Conservation (phyloP, 2,329 filamentous ascomycete species). For the Epichloe sylvatica region DNA sequence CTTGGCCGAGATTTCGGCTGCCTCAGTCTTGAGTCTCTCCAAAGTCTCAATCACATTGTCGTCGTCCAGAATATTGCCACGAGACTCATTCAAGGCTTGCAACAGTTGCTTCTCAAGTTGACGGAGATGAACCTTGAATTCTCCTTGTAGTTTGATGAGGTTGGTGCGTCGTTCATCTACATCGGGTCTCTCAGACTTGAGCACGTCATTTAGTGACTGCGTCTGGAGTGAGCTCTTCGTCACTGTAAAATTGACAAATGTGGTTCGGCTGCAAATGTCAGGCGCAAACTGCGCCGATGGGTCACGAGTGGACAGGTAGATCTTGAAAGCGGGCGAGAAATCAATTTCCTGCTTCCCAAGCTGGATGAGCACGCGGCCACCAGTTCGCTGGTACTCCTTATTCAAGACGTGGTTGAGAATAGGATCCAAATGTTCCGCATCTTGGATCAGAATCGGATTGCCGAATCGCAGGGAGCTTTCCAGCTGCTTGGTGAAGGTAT, state of each 20-base stretch:
- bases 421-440: conserved; percentile 92
- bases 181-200: conserved; percentile 94
- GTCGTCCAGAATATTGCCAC: conserved; percentile 94
- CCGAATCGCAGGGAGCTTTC: conserved; percentile 95
- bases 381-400: conserved; percentile 98
- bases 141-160: conserved; percentile 95
- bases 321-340: conserved; percentile 90
- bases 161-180: conserved; percentile 94
- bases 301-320: conserved; percentile 90
- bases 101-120: conserved; percentile 88
- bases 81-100: conserved; percentile 91
- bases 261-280: conserved; percentile 94
- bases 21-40: conserved; percentile 95
- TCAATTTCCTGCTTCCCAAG: conserved; percentile 98
- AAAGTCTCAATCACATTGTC: conserved; percentile 97
- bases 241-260: conserved; percentile 98
- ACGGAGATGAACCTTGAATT: conserved; percentile 96
- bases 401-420: conserved; percentile 97
- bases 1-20: conserved; percentile 89
- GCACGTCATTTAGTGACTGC: conserved; percentile 90
- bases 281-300: conserved; percentile 91
- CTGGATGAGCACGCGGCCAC: conserved; percentile 93
- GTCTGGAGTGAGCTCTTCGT: conserved; percentile 98
- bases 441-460: conserved; percentile 96
- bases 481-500: conserved; percentile 94